phyloP scores from a whole-genome alignment of 176 grass and related monocot genomes.

The Carex parvula region DNA sequence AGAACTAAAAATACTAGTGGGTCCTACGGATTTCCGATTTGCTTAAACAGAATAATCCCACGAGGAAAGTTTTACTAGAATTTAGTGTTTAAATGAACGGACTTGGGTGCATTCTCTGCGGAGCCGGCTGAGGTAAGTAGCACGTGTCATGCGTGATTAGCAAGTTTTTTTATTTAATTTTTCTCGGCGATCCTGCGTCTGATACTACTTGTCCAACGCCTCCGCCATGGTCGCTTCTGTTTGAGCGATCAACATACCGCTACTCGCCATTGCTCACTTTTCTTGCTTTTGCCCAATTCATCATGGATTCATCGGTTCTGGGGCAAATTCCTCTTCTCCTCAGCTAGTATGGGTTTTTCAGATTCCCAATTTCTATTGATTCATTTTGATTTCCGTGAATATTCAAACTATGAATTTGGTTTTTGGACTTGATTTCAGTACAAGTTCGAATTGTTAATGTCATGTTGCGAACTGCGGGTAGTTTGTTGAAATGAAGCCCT shows the following conservation, averaged over 20 bases:
- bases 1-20: too few relatives aligned
- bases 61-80: too few relatives aligned
- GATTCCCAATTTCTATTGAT: not conserved
- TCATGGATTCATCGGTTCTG: constrained; percentile 46
- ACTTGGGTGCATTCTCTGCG: too few relatives aligned
- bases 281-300: constrained; percentile 73
- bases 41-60: too few relatives aligned
- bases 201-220: not conserved
- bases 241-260: constrained; percentile 40
- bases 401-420: not conserved
- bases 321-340: constrained; percentile 85
- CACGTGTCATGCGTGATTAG: too few relatives aligned
- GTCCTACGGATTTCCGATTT: too few relatives aligned
- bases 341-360: constrained; percentile 42
- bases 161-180: too few relatives aligned
- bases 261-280: constrained; percentile 84
- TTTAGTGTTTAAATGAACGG: too few relatives aligned
- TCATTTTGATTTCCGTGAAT: not conserved
- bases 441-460: not conserved
- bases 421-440: not conserved
- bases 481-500: not conserved
- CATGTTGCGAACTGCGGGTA: not conserved
- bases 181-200: too few relatives aligned
- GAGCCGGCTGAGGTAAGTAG: too few relatives aligned
- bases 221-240: not conserved